A percentile compares a stretch with the other conserved stretches of the same genome.
Conservation (phyloP, 148 eudicot species). For the Nepenthes gracilis region DNA sequence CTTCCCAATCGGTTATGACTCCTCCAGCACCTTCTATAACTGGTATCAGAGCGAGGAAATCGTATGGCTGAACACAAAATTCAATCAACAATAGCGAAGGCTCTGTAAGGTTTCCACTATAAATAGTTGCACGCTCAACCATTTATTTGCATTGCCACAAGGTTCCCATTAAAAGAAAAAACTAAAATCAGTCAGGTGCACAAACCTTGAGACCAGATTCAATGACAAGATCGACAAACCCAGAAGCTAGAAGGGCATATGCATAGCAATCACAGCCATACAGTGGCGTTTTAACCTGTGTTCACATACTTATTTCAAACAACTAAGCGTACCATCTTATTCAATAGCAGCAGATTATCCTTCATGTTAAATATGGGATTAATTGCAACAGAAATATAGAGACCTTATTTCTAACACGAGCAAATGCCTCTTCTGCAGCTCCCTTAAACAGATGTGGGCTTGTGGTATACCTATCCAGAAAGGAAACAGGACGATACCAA, state of each 20-base stretch:
- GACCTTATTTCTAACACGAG: slow-evolving; percentile 80
- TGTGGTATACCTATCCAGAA: slow-evolving; percentile 74
- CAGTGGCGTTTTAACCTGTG: slow-evolving; percentile 85
- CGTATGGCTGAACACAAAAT: slow-evolving; percentile 63
- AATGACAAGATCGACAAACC: slow-evolving; percentile 87
- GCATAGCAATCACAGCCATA: slow-evolving; percentile 98
- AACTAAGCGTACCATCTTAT: neutral
- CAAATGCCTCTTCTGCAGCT: slow-evolving; percentile 68
- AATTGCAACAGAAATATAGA: neutral
- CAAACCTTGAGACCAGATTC: slow-evolving; percentile 93
- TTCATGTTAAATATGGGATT: neutral
- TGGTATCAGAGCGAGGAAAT: slow-evolving; percentile 78
- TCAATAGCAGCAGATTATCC: neutral
- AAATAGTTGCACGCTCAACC: neutral
- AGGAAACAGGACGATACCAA: slow-evolving; percentile 5
- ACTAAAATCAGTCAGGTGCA: neutral
- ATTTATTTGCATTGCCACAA: neutral
- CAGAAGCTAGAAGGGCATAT: slow-evolving; percentile 91
- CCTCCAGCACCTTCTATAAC: slow-evolving; percentile 98
- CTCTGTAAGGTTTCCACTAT: slow-evolving; percentile 1
- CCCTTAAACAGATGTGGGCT: slow-evolving; percentile 87
- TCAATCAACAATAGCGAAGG: neutral
- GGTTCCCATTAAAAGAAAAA: neutral
- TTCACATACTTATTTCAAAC: neutral
- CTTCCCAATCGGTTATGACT: slow-evolving; percentile 80